phyloP scores from a whole-genome alignment of 129 eudicot species.

The Escallonia rubra region DNA sequence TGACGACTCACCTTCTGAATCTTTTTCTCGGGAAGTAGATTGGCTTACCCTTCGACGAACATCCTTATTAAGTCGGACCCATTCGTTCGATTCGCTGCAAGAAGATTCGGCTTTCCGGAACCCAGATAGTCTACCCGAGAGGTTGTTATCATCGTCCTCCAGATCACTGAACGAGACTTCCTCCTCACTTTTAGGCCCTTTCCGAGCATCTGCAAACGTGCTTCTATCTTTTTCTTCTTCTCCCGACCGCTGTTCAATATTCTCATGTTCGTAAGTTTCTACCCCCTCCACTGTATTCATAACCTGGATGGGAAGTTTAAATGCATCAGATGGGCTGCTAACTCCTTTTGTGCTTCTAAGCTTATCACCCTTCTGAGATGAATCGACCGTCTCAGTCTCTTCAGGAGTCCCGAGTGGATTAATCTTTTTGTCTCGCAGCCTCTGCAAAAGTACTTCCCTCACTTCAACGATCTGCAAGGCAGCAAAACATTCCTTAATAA shows the following conservation, averaged over 20 bases:
- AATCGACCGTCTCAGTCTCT: conserved; percentile 7
- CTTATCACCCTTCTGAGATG: conserved; percentile 7
- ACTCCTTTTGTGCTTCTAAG: conserved; percentile 1
- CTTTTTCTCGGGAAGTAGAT: conserved; percentile 38
- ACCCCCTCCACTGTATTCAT: conserved; percentile 7
- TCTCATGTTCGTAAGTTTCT: conserved; percentile 3
- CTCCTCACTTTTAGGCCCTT: conserved; percentile 25
- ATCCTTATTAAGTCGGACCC: conserved; percentile 41
- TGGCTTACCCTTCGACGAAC: conserved; percentile 18
- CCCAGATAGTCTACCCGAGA: conserved; percentile 14
- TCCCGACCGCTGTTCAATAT: neutral
- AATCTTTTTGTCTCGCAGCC: conserved; percentile 38
- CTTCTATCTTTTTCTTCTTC: conserved; percentile 8
- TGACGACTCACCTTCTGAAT: conserved; percentile 67
- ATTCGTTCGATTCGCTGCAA: conserved; percentile 37
- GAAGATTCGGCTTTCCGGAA: conserved; percentile 30
- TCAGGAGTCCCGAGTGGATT: conserved; percentile 16
- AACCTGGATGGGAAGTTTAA: neutral
- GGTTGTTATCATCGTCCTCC: conserved; percentile 40
- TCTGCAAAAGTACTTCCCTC: conserved; percentile 44
- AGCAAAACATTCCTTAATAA: neutral
- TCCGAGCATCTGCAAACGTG: conserved; percentile 10
- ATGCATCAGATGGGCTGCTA: neutral
- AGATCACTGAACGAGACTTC: conserved; percentile 62
- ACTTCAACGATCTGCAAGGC: conserved; percentile 49